Evolutionary conservation across 345 rosid genomes (phyloP), one percentile per base, ranked within the genome.

Genomic region (Syzygium aqueum): DNA sequence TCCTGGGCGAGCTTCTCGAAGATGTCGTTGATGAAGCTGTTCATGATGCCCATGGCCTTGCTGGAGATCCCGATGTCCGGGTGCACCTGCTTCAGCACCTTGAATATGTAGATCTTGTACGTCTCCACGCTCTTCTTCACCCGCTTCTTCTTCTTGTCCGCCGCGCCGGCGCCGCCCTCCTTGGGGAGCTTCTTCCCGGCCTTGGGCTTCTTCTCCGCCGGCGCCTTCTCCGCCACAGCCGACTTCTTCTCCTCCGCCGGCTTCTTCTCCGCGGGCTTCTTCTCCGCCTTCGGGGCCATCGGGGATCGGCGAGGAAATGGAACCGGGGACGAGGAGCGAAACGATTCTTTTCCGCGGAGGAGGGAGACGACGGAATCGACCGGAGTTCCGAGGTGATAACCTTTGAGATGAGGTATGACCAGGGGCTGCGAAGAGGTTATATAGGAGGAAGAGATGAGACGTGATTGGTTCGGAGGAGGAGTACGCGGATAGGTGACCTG

Each of bases 41-140:
- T 95, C 97, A 95, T 95, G 53, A 95, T 94, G 30, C 96, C 96
- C 97, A 95, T 94, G 8, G 97, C 95, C 88, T 95, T 94, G 91
- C 88, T 87, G 50, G 88, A 87, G 88, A 87, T 87, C 82, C 88
- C 88, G 78, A 87, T 84, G 61, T 87, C 88, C 0, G 88, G 88
- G 59, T 87, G 88, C 14, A 87, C 88, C 88, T 87, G 88, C 86
- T 87, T 87, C 65, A 84, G 86, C 86, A 87, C 88, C 88, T 87
- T 87, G 57, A 95, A 95, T 86, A 95, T 95, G 88, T 95, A 96
- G 91, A 95, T 96, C 96, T 96, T 96, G 93, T 96, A 94, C 1
- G 98, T 95, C 93, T 96, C 97, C 0, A 46, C 67, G 84, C 92
- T 93, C 88, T 95, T 96, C 97, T 95, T 96, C 21, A 12, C 2